These are phyloP conservation scores for Ganoderma lingzhi DNA, from an alignment of 1,284 basidiomycete genomes.

Conservation along the genomic window DNA sequence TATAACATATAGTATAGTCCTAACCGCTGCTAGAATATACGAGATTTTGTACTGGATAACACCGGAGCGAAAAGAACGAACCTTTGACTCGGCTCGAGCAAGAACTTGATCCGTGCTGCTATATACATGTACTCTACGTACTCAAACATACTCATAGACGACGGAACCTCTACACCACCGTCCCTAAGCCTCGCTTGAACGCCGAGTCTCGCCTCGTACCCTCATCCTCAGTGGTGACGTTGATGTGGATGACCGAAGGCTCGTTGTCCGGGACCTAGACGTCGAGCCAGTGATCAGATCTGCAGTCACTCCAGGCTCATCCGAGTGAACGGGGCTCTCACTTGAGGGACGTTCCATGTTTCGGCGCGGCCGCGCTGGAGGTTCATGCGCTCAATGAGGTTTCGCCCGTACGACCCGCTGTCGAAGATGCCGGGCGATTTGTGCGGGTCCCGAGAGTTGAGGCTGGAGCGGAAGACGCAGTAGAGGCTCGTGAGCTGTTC, in stretches of 20 bases:
- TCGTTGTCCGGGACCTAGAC: background rate
- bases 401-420: conserved; percentile 2
- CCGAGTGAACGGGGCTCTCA: background rate
- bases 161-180: background rate
- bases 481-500: background rate
- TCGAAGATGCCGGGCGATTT: conserved; percentile 5
- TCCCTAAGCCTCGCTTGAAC: background rate
- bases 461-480: background rate
- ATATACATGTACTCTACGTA: too few relatives aligned
- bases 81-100: too few relatives aligned
- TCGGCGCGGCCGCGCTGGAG: conserved; percentile 3
- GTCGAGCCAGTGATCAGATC: background rate
- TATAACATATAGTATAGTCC: background rate
- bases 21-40: background rate
- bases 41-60: too few relatives aligned
- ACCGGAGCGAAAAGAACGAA: too few relatives aligned
- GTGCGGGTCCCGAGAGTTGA: conserved; percentile 10
- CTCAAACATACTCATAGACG: background rate
- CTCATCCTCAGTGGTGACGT: conserved; percentile 1
- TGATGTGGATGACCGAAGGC: background rate
- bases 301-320: background rate
- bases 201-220: conserved; percentile 7
- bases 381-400: conserved; percentile 11
- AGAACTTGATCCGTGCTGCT: too few relatives aligned
- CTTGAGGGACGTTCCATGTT: conserved; percentile 12